Evolutionary conservation across 805 yeast genomes (phyloP), one percentile per base, ranked within the genome.

Genomic region (Lipomyces mesembrius): DNA sequence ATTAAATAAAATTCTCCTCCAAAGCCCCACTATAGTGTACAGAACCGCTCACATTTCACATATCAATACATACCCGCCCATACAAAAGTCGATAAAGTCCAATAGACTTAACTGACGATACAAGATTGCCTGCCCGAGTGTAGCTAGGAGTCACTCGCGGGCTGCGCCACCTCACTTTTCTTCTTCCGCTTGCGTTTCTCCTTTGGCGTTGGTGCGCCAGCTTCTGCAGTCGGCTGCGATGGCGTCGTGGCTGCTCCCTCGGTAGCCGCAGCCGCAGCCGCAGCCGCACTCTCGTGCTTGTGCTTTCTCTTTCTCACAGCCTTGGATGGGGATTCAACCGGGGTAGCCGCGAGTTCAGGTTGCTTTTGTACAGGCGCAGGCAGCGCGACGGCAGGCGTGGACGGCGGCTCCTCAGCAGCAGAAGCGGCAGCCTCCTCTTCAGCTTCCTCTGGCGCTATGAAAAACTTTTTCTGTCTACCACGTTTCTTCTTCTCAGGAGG

Each of bases 241-340:
- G 62, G 62, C 4, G 63, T 49, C 22, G 34, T 56, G 34, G 61
- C 53, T 14, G 37, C 51, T 12, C 9, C 39, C 32, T 49, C 59
- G 59, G 55, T 20, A 35, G 29, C 56, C 4, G 59, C 51, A 1
- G 62, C 57, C 32, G 58, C 11, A 35, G 29, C 56, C 4, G 59
- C 51, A 1, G 62, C 57, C 32, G 58, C 11, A 25, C 84, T 8
- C 72, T 79, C 43, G 80, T 62, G 59, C 71, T 67, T 68, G 49
- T 39, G 62, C 63, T 67, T 67, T 35, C 60, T 55, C 64, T 62
- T 66, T 43, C 57, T 57, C 11, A 25, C 55, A 12, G 34, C 34
- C 67, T 65, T 67, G 54, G 69, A 55, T n/a, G 68, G 69, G 11
- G 69, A 59, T 51, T 32, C 56, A 4, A 53, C 34, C 11, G 51